Base-by-base conservation (phyloP, 108 stramenopile genomes). In the Skeletonema grethae region DNA sequence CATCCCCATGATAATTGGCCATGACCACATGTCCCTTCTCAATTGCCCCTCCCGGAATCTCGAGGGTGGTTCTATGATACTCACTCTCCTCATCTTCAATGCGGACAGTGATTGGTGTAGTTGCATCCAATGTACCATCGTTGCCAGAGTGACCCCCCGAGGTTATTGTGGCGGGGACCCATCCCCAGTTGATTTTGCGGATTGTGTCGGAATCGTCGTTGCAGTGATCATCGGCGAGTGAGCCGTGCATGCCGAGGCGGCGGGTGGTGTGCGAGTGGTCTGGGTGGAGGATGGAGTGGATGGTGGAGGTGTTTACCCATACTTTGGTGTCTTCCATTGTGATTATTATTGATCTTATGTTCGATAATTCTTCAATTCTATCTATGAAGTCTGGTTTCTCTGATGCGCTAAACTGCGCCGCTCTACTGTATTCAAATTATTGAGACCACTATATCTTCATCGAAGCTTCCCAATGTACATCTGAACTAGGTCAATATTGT, bases 181-280 rank as follows among this genome's bases (percentile, higher is more conserved):
- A 80, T 41, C 79, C 79, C 79, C 79, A 80, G 43, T 80, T 72
- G 20, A 79, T 58, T 31, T 50, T 79, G 0, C 36, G 36, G 35
- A 0, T 34, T 25, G 25, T 16, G 35, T 41, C 57, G 32, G 32
- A 7, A 1, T 13, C 38, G 24, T 62, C 77, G 25, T 20, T 35
- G 29, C 39, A 36, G 30, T 69, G 20, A 24, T 50, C 50, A 36
- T 34, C 35, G 31, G 6, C 29, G 20, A 20, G 8, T 3, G 55
- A 20, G 18, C 56, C 67, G 32, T 68, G 56, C 67, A 57, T 68
- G 3, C 56, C 36, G 12, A 38, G 57, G 28, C 67, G 67, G 18
- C 55, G n/a, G 15, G 10, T 18, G 57, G 22, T 15, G 55, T 24
- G 35, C 35, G 56, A 31, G 45, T 24, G n/a, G 22, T 41, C 28